Base-by-base conservation (phyloP, 148 eudicot genomes). In the Vaccinium myrtillus region DNA sequence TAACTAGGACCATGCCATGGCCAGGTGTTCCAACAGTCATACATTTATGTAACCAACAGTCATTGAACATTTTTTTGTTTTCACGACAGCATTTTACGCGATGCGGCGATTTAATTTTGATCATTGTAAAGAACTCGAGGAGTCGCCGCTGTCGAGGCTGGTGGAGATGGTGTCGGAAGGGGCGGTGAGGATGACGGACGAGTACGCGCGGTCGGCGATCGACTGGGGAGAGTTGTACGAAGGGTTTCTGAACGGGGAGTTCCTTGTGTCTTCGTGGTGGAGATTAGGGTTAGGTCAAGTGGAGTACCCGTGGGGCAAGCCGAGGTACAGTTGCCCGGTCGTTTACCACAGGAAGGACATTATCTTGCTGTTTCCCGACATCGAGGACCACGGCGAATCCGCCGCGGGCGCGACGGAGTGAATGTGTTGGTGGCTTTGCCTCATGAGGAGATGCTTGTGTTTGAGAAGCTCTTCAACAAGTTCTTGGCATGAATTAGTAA, bases 191-290 rank as follows among this genome's bases (percentile, higher is more conserved):
- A 96, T 96, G 91, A 94, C 87, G 0, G 94, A 92, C 3, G 98
- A 93, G 84, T 96, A 96, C 27, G 97, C 94, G 0, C 81, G 94
- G 82, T 94, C 97, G 1, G 97, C 91, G 1, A 93, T 96, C 1
- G 99, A 96, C 53, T 94, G 98, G 98, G 97, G 95, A 21, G 95
- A 94, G 83, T 11, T 91, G 14, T 75, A 93, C 89, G 92, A 88
- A 84, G 99, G 99, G 79, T 93, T 96, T 30, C 98, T 97, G 0
- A 79, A 92, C 82, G 99, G 98, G 48, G 99, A 96, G 87, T 93
- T 96, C 74, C 81, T 95, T 56, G 81, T 96, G 4, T 93, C 99
- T 0, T 96, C 99, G 3, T 96, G 99, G 99, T 96, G 99, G 99
- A 90, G 95, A 77, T 58, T 96, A 84, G 99, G 99, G 90, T 93